Conservation (phyloP, 805 yeast genomes). For the Cyberlindnera americana region DNA sequence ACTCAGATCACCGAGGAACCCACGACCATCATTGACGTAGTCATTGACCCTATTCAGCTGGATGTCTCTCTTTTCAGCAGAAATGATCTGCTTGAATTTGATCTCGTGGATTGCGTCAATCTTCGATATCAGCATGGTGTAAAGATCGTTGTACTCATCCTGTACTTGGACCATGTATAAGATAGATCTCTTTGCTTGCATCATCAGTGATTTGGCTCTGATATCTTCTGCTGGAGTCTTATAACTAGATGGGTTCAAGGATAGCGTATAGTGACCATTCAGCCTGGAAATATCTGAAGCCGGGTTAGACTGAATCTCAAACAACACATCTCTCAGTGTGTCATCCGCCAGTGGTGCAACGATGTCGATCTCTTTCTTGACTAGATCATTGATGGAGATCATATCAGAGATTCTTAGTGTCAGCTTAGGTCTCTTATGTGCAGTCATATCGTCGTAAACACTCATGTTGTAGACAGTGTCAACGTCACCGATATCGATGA, state of each 20-base stretch:
- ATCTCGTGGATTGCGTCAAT: constrained; percentile 69
- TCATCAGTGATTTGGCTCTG: constrained; percentile 53
- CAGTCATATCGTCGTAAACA: constrained; percentile 65
- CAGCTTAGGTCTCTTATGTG: constrained; percentile 46
- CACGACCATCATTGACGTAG: constrained; percentile 39
- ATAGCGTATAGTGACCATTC: constrained; percentile 52
- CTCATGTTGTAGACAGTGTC: constrained; percentile 59
- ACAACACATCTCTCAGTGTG: constrained; percentile 43
- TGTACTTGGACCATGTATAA: constrained; percentile 82
- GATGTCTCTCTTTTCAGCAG: constrained; percentile 39
- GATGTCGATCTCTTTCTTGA: constrained; percentile 39
- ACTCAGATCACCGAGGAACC: constrained; percentile 48
- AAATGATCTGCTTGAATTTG: constrained; percentile 52
- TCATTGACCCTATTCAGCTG: constrained; percentile 37
- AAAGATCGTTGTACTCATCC: constrained; percentile 56
- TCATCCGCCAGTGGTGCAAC: constrained; percentile 52
- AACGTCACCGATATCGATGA: constrained; percentile 53
- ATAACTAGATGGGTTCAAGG: constrained; percentile 54
- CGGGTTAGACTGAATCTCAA: constrained; percentile 39
- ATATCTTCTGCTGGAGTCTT: constrained; percentile 46
- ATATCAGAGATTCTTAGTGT: constrained; percentile 44
- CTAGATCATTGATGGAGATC: constrained; percentile 41
- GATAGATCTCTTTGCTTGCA: constrained; percentile 81
- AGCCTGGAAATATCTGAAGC: constrained; percentile 46
- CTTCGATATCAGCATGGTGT: constrained; percentile 65